Evolutionary conservation across 2,329 filamentous ascomycete species (phyloP), one percentile per base, ranked within the genome.

Genomic region (Monilinia laxa): DNA sequence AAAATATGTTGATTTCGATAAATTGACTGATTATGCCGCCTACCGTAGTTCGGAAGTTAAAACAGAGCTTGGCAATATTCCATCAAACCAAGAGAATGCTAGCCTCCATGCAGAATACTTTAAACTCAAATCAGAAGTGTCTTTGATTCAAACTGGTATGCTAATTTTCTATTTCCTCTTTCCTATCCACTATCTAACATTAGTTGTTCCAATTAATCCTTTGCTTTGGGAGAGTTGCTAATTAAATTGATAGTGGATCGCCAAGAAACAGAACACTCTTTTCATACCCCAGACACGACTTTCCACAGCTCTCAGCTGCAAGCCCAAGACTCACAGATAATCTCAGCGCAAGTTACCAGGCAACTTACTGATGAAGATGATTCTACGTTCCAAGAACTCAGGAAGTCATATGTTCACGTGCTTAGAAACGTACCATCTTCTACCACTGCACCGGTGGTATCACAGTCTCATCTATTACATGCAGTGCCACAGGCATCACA

Each of bases 381-480:
- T 10, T 49, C 18, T 49, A 10, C 18, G 18, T 20, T 23, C 7
- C 45, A 49, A 49, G 45, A 49, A 53, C 91, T 96, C 71, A 91
- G 90, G 73, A 75, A 87, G 47, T 87, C 86, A 1, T 96, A 93
- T 77, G 85, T 87, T 62, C 87, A 94, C 73, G 87, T 91, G 74
- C 95, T 97, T 77, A 92, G 96, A 72, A 84, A 86, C 59, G 79
- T 87, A 72, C 81, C 87, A 62, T 81, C 85, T 72, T 79, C 83
- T 54, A 78, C 82, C 68, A 79, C 73, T 64, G 81, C 88, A 0
- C 82, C 89, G 59, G 86, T 89, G n/a, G 28, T 60, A 20, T 65
- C 55, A 12, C 90, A 90, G 0, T 88, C 90, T 4, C 90, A 87
- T 70, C 85, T 87, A 16, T 79, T 87, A 51, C 89, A 91, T 74